Base-by-base conservation (phyloP, 129 eudicot genomes). In the Pulicaria dysenterica region DNA sequence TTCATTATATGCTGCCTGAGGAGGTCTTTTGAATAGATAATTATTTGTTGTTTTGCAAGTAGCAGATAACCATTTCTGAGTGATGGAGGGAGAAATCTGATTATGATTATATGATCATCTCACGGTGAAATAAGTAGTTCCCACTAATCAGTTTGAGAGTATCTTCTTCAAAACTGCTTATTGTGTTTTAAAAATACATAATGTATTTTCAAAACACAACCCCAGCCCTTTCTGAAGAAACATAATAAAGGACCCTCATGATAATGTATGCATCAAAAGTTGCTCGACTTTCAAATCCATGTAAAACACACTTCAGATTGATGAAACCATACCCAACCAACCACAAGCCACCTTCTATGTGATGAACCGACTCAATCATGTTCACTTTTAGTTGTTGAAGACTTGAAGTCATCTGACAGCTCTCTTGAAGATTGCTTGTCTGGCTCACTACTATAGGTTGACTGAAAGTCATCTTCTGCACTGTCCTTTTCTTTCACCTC, bases 401-500 rank as follows among this genome's bases (percentile, higher is more conserved):
- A 76, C 84, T 73, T 46, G 63, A 67, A 64, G 66, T 79, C 84
- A 38, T 77, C 79, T 6, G 82, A 70, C 7, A 77, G 40, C 70
- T 78, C 84, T 80, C 78, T 80, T 58, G 73, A 38, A 61, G 87
- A 82, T 13, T 42, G 72, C 73, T 50, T 53, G 24, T 80, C 88
- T 12, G 50, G 63, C 38, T 76, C 86, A 66, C 96, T 89, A 4
- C 83, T 76, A 67, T 80, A 72, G 16, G 86, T 72, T 36, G 97
- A 83, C 55, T 70, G 79, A 61, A 75, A 82, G 42, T 75, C 88
- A 5, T 75, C 88, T 44, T 88, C 93, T 61, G 79, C 77, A 7
- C 76, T 72, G 13, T 87, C 92, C 58, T 60, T 85, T 70, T 84
- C 98, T 77, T 65, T 90, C 51, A 94, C 54, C 60, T 88, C 91